Evolutionary conservation across 805 yeast species (phyloP).

Genomic region (Wickerhamomyces canadensis): DNA sequence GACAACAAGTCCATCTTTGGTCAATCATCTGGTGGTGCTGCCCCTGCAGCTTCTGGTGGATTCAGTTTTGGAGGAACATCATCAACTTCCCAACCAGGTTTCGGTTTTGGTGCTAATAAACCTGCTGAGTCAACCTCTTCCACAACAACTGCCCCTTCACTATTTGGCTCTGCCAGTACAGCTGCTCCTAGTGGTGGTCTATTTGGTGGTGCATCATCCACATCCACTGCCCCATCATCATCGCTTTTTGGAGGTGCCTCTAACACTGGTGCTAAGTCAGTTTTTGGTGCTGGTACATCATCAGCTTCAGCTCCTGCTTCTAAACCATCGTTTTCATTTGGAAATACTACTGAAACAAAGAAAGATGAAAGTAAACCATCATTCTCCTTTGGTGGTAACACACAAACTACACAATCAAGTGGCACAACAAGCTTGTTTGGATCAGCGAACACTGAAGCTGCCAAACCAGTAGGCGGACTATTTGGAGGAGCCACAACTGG

Average conservation of each 20-base stretch:
- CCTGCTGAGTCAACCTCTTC: slow-evolving; percentile 1
- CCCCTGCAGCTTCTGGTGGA: slow-evolving; percentile 1
- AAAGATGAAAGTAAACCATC: slow-evolving; percentile 4
- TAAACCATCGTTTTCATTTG: background rate
- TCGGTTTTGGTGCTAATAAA: slow-evolving; percentile 7
- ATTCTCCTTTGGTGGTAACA: slow-evolving; percentile 25
- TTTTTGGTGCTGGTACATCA: slow-evolving; percentile 2
- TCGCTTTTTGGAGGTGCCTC: slow-evolving; percentile 11
- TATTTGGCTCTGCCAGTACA: background rate
- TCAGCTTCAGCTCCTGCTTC: slow-evolving; percentile 4
- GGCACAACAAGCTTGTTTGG: no score
- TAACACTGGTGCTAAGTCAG: slow-evolving; percentile 11
- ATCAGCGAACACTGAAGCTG: no score
- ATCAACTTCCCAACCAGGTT: slow-evolving; percentile 1
- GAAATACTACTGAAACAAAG: background rate
- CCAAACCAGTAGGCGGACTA: no score
- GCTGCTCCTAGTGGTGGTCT: slow-evolving; percentile 3
- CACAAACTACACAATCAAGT: no score
- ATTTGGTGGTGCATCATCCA: slow-evolving; percentile 5
- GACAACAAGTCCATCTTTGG: background rate
- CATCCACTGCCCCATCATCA: slow-evolving; percentile 4
- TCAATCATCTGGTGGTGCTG: background rate
- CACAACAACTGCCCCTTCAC: background rate
- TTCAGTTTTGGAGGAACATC: slow-evolving; percentile 9
- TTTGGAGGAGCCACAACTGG: background rate